Evolutionary conservation across 306 rosid genomes (phyloP), one percentile per base, ranked within the genome.

Genomic region (Acacia confusa): DNA sequence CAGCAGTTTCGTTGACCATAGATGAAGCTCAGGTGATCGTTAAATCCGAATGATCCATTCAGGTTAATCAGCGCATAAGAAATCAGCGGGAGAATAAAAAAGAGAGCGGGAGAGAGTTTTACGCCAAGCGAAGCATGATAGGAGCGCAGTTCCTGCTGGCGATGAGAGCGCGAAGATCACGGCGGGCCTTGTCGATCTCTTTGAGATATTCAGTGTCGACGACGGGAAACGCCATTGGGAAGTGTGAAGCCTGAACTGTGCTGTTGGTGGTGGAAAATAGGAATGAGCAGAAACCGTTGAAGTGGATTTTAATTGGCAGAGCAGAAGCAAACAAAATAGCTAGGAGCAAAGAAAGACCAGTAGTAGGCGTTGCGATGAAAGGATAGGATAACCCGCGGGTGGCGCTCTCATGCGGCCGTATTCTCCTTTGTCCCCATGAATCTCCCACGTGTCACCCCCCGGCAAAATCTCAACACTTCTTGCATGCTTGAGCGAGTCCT

Each of bases 51-150:
- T 45, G 43, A 36, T 30, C 40, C 15, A 22, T 25, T 34, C 77
- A 45, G 7, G 9, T 3, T 9, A 13, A 7, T 34, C 12, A 17
- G 16, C 73, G 11, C 61, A 79, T 17, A 6, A 41, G 16, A 36
- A 12, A 30, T 12, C 69, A 27, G 22, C 48, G 22, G 75, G 45
- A 71, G 16, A 74, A 79, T 52, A 16, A 27, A 25, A 57, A 9
- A 63, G 25, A 22, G 34, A 0, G 40, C 40, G 40, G 17, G 44
- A 79, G 32, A 74, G 43, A 52, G 72, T 80, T 4, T 25, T 89
- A 95, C 96, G 99, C 97, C 27, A 93, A 79, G 47, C 99, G 98
- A 83, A 95, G 96, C 99, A 95, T 95, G 86, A 95, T 53, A 13
- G 99, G 98, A 69, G 99, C 97, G 82, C 99, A 95, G 84, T 90